Evolutionary conservation across 129 eudicot species (phyloP).

Genomic region (Tanacetum coccineum): DNA sequence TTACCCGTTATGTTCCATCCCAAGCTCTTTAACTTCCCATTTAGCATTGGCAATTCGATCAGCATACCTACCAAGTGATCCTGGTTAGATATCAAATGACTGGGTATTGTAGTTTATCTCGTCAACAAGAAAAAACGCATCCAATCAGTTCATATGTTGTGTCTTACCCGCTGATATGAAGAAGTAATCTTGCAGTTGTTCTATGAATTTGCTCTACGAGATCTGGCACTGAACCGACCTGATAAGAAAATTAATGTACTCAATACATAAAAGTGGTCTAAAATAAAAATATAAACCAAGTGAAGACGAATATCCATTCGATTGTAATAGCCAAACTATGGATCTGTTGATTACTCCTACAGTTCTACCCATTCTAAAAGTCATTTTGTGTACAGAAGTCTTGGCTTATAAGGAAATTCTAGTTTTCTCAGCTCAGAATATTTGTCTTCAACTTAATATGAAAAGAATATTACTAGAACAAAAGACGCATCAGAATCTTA

Average conservation of each 20-base stretch:
- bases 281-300: slow-evolving; percentile 13
- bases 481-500: slow-evolving; percentile 9
- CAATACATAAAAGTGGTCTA: slow-evolving; percentile 11
- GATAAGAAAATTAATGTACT: slow-evolving; percentile 27
- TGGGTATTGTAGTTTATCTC: slow-evolving; percentile 9
- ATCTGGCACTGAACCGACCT: slow-evolving; percentile 93
- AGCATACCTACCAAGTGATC: slow-evolving; percentile 67
- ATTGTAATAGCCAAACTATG: not conserved
- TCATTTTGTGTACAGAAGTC: slow-evolving; percentile 3
- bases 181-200: slow-evolving; percentile 88
- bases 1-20: slow-evolving; percentile 96
- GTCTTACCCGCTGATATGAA: slow-evolving; percentile 83
- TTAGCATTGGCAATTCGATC: slow-evolving; percentile 91
- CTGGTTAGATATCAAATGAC: slow-evolving; percentile 22
- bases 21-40: slow-evolving; percentile 99
- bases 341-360: not conserved
- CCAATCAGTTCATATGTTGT: slow-evolving; percentile 8
- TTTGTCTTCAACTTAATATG: not conserved
- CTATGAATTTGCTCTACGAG: slow-evolving; percentile 77
- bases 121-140: slow-evolving; percentile 16
- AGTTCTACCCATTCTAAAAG: slow-evolving; percentile 2
- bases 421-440: not conserved
- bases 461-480: not conserved
- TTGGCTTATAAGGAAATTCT: slow-evolving; percentile 8
- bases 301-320: slow-evolving; percentile 12